These are phyloP conservation scores for Protea cynaroides DNA, from an alignment of 164 flowering plant genomes.

Conservation along the genomic window DNA sequence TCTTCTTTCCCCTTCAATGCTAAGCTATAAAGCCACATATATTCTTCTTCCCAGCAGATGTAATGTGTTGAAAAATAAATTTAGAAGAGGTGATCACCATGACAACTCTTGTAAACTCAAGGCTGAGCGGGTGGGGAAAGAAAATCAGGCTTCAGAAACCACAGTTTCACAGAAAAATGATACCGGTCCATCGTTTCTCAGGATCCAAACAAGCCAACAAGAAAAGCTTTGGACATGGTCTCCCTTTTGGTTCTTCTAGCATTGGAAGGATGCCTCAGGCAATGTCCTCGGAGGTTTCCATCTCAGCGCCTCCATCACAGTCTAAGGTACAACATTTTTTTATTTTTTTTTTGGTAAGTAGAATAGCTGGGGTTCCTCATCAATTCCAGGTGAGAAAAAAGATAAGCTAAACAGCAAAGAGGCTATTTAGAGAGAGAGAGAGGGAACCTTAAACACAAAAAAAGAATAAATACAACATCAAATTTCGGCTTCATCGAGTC, in stretches of 20 bases:
- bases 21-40: neutral
- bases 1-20: neutral
- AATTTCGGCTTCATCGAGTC: too few relatives aligned
- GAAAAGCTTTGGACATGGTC: neutral
- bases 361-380: too few relatives aligned
- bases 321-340: constrained; percentile 9
- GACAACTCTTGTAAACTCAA: constrained; percentile 18
- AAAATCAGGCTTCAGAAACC: constrained; percentile 7
- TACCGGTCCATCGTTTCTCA: neutral
- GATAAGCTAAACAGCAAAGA: too few relatives aligned
- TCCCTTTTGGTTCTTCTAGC: neutral
- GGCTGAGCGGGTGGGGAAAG: constrained; percentile 9
- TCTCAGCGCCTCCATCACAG: constrained; percentile 13
- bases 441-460: too few relatives aligned
- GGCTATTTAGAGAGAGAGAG: too few relatives aligned
- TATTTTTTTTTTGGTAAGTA: too few relatives aligned
- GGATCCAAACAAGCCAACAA: constrained; percentile 7
- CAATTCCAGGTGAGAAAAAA: too few relatives aligned
- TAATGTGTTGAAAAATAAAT: neutral
- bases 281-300: constrained; percentile 20
- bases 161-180: constrained; percentile 6
- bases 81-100: constrained; percentile 9
- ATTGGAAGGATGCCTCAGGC: constrained; percentile 15
- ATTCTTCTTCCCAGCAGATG: neutral
- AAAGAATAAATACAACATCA: too few relatives aligned